Conservation (phyloP, 2,329 filamentous ascomycete species). For the Fusarium nelsonii region DNA sequence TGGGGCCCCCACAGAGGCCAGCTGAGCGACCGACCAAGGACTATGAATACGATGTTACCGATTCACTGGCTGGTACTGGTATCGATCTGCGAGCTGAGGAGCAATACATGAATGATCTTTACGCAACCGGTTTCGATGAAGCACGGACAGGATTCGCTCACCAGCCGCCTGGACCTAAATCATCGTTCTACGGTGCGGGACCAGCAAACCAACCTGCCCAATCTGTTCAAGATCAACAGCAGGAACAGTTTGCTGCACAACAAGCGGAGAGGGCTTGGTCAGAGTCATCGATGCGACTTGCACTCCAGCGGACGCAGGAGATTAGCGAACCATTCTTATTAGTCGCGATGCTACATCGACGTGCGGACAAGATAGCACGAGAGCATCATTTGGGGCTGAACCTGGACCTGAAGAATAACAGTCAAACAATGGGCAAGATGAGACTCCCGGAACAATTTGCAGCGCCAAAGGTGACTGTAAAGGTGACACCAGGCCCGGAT, state of each 20-base stretch:
- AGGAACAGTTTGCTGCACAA: slow-evolving; percentile 75
- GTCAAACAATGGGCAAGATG: slow-evolving; percentile 61
- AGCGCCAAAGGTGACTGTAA: slow-evolving; percentile 65
- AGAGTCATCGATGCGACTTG: slow-evolving; percentile 72
- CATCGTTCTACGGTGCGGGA: slow-evolving; percentile 73
- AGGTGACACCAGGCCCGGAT: slow-evolving; percentile 69
- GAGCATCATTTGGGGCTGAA: slow-evolving; percentile 70
- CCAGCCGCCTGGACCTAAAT: slow-evolving; percentile 66
- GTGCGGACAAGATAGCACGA: slow-evolving; percentile 67
- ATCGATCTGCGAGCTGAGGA: slow-evolving; percentile 91
- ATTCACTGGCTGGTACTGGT: slow-evolving; percentile 85
- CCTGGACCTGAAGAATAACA: slow-evolving; percentile 64
- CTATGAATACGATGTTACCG: slow-evolving; percentile 79
- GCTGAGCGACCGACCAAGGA: slow-evolving; percentile 73
- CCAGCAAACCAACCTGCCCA: slow-evolving; percentile 73
- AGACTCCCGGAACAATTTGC: slow-evolving; percentile 63
- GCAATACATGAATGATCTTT: slow-evolving; percentile 79
- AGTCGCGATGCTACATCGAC: slow-evolving; percentile 71
- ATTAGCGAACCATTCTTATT: slow-evolving; percentile 79
- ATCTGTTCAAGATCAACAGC: slow-evolving; percentile 58
- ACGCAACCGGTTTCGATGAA: slow-evolving; percentile 65
- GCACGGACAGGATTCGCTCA: slow-evolving; percentile 63
- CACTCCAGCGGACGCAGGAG: slow-evolving; percentile 73
- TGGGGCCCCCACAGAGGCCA: slow-evolving; percentile 72
- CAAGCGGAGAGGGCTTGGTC: slow-evolving; percentile 74